Percentiles rank a stretch among this genome's conserved stretches.
phyloP scores from a whole-genome alignment of 2,329 filamentous ascomycete genomes.

The Helotiales sp. region DNA sequence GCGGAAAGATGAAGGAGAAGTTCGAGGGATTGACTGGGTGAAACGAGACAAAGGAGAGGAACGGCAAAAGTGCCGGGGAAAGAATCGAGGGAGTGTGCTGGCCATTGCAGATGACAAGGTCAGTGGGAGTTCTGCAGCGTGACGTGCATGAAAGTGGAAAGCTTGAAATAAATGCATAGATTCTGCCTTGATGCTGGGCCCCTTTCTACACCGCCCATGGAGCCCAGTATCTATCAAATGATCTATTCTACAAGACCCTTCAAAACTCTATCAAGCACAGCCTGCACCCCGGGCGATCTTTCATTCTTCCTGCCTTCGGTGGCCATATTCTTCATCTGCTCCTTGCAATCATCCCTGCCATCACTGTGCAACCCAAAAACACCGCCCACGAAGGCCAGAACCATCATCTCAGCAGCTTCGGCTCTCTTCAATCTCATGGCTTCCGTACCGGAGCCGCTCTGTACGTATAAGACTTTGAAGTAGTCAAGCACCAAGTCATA shows the following conservation, averaged over 20 bases:
- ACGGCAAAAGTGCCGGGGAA: slow-evolving; percentile 30
- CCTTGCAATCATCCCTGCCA: slow-evolving; percentile 22
- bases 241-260: slow-evolving; percentile 21
- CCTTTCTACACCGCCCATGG: neutral
- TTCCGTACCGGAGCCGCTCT: slow-evolving; percentile 34
- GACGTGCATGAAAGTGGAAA: slow-evolving; percentile 17
- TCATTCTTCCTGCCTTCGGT: slow-evolving; percentile 28
- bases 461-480: slow-evolving; percentile 31
- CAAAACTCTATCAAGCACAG: slow-evolving; percentile 25
- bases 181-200: neutral
- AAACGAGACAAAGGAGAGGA: slow-evolving; percentile 19
- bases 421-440: slow-evolving; percentile 33
- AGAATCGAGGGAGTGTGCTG: slow-evolving; percentile 26
- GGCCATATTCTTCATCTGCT: slow-evolving; percentile 24
- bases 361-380: slow-evolving; percentile 31
- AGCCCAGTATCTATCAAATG: neutral
- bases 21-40: slow-evolving; percentile 21
- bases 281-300: slow-evolving; percentile 30
- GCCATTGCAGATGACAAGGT: slow-evolving; percentile 25
- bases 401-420: slow-evolving; percentile 34
- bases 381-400: slow-evolving; percentile 26
- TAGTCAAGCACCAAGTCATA: slow-evolving; percentile 27
- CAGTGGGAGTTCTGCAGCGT: slow-evolving; percentile 13
- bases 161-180: neutral
- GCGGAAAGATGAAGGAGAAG: slow-evolving; percentile 20